Percentiles rank a stretch among this genome's conserved stretches.
These are phyloP conservation scores for Wickerhamiella hasegawae DNA, from an alignment of 805 yeast genomes.

Conservation along the genomic window DNA sequence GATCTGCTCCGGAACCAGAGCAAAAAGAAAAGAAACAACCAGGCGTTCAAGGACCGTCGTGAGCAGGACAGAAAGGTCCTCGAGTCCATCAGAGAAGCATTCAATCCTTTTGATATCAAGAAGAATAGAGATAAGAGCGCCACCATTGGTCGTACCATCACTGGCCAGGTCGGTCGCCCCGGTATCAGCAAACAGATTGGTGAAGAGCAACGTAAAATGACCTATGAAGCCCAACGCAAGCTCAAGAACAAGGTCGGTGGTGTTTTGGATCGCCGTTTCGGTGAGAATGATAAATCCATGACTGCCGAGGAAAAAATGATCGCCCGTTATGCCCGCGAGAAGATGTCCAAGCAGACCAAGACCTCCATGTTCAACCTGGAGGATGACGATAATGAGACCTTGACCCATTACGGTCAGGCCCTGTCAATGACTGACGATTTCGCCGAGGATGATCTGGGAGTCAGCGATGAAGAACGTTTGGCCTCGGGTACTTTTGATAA, in stretches of 20 bases:
- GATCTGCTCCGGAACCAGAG: slow-evolving; percentile 29
- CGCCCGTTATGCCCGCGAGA: slow-evolving; percentile 83
- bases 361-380: slow-evolving; percentile 57
- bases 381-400: slow-evolving; percentile 34
- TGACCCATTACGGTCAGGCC: slow-evolving; percentile 70
- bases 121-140: slow-evolving; percentile 45
- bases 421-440: slow-evolving; percentile 44
- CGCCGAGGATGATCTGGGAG: slow-evolving; percentile 31
- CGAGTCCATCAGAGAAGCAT: slow-evolving; percentile 54
- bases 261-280: slow-evolving; percentile 74
- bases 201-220: slow-evolving; percentile 42
- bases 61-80: slow-evolving; percentile 29
- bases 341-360: slow-evolving; percentile 37
- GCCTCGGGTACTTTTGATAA: too few species aligned
- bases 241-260: slow-evolving; percentile 63
- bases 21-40: slow-evolving; percentile 6
- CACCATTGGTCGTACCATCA: slow-evolving; percentile 22
- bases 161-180: slow-evolving; percentile 31
- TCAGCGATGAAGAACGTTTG: slow-evolving; percentile 25
- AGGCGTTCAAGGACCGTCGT: slow-evolving; percentile 36
- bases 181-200: slow-evolving; percentile 53
- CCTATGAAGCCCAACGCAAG: slow-evolving; percentile 49
- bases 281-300: slow-evolving; percentile 58
- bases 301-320: slow-evolving; percentile 89
- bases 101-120: slow-evolving; percentile 80